Conservation (phyloP, 805 yeast genomes). For the Metschnikowia lachancei region DNA sequence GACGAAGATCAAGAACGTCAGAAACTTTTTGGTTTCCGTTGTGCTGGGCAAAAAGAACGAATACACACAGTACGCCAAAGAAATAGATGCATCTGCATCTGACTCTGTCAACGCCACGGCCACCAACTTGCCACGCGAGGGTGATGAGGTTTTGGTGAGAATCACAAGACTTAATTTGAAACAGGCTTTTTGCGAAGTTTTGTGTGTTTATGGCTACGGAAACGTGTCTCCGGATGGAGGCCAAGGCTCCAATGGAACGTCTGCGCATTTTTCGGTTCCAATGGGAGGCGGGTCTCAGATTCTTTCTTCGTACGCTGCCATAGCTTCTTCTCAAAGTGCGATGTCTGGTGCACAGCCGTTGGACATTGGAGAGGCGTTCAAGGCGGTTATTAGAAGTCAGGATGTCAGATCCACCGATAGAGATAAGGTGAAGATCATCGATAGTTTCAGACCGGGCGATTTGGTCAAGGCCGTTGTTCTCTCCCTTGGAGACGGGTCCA, state of each 20-base stretch:
- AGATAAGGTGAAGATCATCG: slow-evolving; percentile 76
- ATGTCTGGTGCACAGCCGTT: slow-evolving; percentile 41
- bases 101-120: slow-evolving; percentile 26
- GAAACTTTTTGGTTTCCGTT: slow-evolving; percentile 31
- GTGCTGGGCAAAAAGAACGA: slow-evolving; percentile 26
- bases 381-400: slow-evolving; percentile 80
- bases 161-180: slow-evolving; percentile 63
- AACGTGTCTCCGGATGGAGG: slow-evolving; percentile 61
- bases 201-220: slow-evolving; percentile 60
- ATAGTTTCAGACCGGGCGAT: slow-evolving; percentile 88
- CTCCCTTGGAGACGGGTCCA: slow-evolving; percentile 92
- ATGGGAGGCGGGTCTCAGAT: slow-evolving; percentile 56
- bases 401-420: slow-evolving; percentile 90
- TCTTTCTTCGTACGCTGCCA: slow-evolving; percentile 31
- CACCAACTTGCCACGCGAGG: slow-evolving; percentile 72
- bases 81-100: slow-evolving; percentile 19
- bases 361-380: slow-evolving; percentile 85
- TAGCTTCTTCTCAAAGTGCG: slow-evolving; percentile 43
- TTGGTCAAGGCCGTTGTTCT: slow-evolving; percentile 77
- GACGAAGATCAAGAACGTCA: slow-evolving; percentile 7
- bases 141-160: slow-evolving; percentile 75
- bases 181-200: slow-evolving; percentile 77
- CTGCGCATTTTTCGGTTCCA: slow-evolving; percentile 38
- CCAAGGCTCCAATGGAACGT: slow-evolving; percentile 53
- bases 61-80: slow-evolving; percentile 26